phyloP scores from a whole-genome alignment of 2,329 filamentous ascomycete genomes.

The Penicillium sumatraense region DNA sequence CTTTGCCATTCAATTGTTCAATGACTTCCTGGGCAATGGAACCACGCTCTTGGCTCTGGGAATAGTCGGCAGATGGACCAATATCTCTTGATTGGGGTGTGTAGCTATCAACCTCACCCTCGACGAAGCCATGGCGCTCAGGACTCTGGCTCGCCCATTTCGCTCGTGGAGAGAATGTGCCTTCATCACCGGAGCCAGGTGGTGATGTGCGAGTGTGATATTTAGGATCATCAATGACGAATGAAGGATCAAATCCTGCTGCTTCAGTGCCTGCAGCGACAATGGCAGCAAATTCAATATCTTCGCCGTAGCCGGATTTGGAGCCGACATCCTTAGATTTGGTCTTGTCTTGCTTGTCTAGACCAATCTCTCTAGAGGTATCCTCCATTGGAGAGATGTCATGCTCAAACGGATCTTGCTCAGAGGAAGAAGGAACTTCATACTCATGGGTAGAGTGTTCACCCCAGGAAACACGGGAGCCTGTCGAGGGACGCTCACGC shows the following conservation, averaged over 20 bases:
- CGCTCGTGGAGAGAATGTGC: conserved; percentile 56
- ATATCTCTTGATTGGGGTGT: conserved; percentile 33
- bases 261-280: conserved; percentile 70
- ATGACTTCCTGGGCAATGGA: conserved; percentile 31
- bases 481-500: conserved; percentile 48
- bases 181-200: conserved; percentile 62
- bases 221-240: conserved; percentile 68
- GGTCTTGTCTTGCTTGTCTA: conserved; percentile 7
- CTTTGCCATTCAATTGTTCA: conserved; percentile 28
- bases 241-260: conserved; percentile 72
- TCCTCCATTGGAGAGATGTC: conserved; percentile 23
- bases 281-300: conserved; percentile 71
- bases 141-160: conserved; percentile 55
- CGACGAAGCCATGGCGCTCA: conserved; percentile 48
- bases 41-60: conserved; percentile 12
- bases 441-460: conserved; percentile 68
- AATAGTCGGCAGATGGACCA: neutral
- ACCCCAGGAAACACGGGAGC: conserved; percentile 68
- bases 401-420: conserved; percentile 35
- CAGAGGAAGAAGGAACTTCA: conserved; percentile 60
- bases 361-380: conserved; percentile 14
- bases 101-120: conserved; percentile 55
- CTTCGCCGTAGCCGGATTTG: conserved; percentile 60
- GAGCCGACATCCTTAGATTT: conserved; percentile 3
- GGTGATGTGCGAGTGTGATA: conserved; percentile 69